Evolutionary conservation across 306 rosid genomes (phyloP).

Genomic region (Prunus salicina): DNA sequence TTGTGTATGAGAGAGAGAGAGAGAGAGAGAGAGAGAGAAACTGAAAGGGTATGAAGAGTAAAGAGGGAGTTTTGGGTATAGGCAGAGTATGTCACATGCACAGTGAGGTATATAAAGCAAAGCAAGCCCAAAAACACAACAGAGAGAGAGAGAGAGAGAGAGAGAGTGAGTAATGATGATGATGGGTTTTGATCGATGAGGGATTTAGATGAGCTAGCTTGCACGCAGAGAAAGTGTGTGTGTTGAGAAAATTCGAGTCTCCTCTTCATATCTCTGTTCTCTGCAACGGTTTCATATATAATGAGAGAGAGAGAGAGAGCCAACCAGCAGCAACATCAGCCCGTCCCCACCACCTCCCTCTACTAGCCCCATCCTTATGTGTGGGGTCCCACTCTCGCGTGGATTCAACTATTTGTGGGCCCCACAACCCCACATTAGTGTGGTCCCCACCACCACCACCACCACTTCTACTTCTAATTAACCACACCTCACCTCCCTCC

Average conservation of each 20-base stretch:
- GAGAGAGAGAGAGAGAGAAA: neutral
- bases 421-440: neutral
- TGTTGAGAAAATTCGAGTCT: constrained; percentile 39
- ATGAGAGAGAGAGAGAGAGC: neutral
- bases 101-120: constrained; percentile 61
- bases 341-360: neutral
- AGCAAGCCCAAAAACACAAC: constrained; percentile 30
- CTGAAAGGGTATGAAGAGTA: neutral
- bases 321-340: neutral
- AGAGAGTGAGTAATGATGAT: constrained; percentile 25
- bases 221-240: constrained; percentile 58
- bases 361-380: neutral
- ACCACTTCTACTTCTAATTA: neutral
- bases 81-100: constrained; percentile 40
- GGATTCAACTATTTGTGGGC: constrained; percentile 61
- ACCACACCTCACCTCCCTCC: neutral
- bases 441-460: constrained; percentile 26
- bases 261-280: neutral
- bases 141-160: constrained; percentile 16
- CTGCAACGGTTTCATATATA: constrained; percentile 50
- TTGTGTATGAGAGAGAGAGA: neutral
- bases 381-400: constrained; percentile 59
- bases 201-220: constrained; percentile 30
- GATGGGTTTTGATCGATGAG: constrained; percentile 38
- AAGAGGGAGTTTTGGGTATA: neutral